Evolutionary conservation across 495 filamentous ascomycete genomes (phyloP).

Genomic region (Neurospora pannonica): DNA sequence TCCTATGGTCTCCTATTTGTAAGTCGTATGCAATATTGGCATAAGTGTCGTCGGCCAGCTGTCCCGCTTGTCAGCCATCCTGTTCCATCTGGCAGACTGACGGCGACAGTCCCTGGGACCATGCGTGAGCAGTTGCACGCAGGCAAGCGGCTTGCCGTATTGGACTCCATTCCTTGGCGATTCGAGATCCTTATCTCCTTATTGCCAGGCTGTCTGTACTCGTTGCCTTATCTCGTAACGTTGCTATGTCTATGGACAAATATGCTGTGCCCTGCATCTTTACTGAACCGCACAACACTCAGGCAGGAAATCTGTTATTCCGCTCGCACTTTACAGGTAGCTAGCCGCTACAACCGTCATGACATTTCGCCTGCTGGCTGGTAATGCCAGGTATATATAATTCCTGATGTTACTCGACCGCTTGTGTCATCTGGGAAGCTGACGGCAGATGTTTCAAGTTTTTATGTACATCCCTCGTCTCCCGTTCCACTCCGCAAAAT

Average conservation of each 20-base stretch:
- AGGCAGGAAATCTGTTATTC: neutral
- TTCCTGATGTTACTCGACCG: neutral
- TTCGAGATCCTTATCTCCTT: neutral
- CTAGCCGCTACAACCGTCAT: neutral
- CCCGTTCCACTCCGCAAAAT: neutral
- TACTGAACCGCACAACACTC: neutral
- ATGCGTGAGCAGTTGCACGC: neutral
- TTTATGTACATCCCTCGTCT: neutral
- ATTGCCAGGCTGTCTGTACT: neutral
- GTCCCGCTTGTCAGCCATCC: neutral
- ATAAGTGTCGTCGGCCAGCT: neutral
- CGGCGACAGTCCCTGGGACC: neutral
- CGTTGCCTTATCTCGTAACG: neutral
- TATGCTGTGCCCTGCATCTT: neutral
- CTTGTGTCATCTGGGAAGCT: neutral
- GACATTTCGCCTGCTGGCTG: neutral
- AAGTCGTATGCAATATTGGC: neutral
- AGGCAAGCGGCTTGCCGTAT: neutral
- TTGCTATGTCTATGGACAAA: neutral
- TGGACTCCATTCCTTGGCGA: neutral
- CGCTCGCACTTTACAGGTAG: neutral
- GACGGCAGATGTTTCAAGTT: neutral
- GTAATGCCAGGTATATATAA: neutral
- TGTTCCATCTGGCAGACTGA: neutral
- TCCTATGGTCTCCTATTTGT: neutral